A percentile compares a stretch with the other conserved stretches of the same genome.
These are phyloP conservation scores for Linaria vulgaris DNA, from an alignment of 257 asterid species.

Conservation along the genomic window DNA sequence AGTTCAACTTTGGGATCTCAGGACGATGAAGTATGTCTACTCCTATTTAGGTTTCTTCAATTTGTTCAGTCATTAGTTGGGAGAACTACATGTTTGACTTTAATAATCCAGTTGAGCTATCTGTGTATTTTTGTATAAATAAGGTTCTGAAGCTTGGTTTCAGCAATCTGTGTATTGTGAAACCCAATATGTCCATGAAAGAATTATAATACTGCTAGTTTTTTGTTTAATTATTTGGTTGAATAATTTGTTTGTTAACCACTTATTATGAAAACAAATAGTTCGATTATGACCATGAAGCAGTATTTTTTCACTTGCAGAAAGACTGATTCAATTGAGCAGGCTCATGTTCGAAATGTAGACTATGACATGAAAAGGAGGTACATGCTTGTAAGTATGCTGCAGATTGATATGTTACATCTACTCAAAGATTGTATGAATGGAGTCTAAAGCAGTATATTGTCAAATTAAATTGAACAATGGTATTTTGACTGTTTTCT, in stretches of 20 bases:
- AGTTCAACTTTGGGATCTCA: slow-evolving; percentile 92
- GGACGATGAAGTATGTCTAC: slow-evolving; percentile 80
- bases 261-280: slow-evolving; percentile 2
- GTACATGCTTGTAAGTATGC: slow-evolving; percentile 78
- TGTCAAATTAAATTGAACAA: neutral
- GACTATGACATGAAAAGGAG: slow-evolving; percentile 85
- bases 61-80: neutral
- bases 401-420: slow-evolving; percentile 26
- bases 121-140: slow-evolving; percentile 2
- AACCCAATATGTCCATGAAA: too few relatives aligned
- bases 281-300: slow-evolving; percentile 19
- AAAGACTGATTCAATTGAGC: slow-evolving; percentile 78
- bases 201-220: too few relatives aligned
- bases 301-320: slow-evolving; percentile 45
- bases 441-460: neutral
- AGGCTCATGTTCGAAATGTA: slow-evolving; percentile 72
- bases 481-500: neutral
- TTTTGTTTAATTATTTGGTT: too few relatives aligned
- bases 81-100: neutral
- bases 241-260: slow-evolving; percentile 4
- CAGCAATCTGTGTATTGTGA: neutral
- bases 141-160: slow-evolving; percentile 11
- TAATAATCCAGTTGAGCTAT: slow-evolving; percentile 11
- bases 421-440: slow-evolving; percentile 13
- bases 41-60: slow-evolving; percentile 21